Evolutionary conservation across 331 rosid species (phyloP).

Genomic region (Quercus phellos): DNA sequence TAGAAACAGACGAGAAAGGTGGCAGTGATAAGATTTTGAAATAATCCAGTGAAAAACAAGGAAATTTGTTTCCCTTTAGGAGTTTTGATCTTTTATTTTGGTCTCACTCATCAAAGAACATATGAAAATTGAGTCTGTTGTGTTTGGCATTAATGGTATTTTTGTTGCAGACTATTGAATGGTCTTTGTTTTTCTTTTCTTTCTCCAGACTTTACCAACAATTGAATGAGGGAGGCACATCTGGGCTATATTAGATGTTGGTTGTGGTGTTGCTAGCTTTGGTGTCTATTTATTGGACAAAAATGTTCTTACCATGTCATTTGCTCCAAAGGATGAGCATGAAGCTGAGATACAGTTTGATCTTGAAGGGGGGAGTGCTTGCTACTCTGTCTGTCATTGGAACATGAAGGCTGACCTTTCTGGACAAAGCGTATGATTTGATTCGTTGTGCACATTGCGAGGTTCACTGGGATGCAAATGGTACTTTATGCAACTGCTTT

Average conservation of each 20-base stretch:
- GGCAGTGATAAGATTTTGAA: no score
- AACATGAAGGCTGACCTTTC: slow-evolving; percentile 72
- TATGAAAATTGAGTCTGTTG: not conserved
- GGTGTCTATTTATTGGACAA: slow-evolving; percentile 81
- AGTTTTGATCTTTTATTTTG: no score
- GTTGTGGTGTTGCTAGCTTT: slow-evolving; percentile 97
- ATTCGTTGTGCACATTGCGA: slow-evolving; percentile 93
- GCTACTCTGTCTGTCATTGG: slow-evolving; percentile 93
- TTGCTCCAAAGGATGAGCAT: slow-evolving; percentile 96
- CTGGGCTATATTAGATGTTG: slow-evolving; percentile 82
- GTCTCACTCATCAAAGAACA: no score
- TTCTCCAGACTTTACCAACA: slow-evolving; percentile 43
- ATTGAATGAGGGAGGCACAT: slow-evolving; percentile 73
- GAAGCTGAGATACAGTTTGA: slow-evolving; percentile 99
- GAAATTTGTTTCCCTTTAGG: no score
- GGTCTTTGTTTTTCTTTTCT: slow-evolving; percentile 6
- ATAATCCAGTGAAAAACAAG: no score
- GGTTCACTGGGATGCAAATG: slow-evolving; percentile 97
- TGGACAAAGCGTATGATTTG: slow-evolving; percentile 71
- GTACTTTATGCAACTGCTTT: slow-evolving; percentile 31
- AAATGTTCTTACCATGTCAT: slow-evolving; percentile 81
- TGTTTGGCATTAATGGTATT: not conserved
- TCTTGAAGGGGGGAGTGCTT: slow-evolving; percentile 85
- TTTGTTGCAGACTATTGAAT: slow-evolving; percentile 1
- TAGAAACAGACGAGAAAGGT: no score